Base-by-base conservation (phyloP, 1,139 yeast genomes). In the Suzukiozyma palmioleophila region DNA sequence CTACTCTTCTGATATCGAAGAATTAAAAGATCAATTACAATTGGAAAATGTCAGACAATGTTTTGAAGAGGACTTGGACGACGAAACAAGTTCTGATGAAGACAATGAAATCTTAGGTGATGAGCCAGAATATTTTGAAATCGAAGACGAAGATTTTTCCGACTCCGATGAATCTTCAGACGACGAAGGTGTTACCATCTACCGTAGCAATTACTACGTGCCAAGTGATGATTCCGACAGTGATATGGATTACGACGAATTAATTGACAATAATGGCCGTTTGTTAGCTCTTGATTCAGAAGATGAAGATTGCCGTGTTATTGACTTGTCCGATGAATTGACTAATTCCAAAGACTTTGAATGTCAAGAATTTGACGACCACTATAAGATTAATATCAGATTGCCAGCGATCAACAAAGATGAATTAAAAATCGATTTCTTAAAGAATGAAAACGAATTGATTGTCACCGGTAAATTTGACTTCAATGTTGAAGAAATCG, bases 261-360 rank as follows among this genome's bases (percentile, higher is more conserved):
- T 62, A 41, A 49, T 53, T 39, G 54, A 50, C 9, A 51, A 53
- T 32, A 58, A 55, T 34, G 49, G 48, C n/a, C 46, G 53, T 32
- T 57, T 62, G 42, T 48, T 56, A 31, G 65, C 67, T 35, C 52
- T 59, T 34, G 65, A 64, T 42, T 59, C 63, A 12, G 74, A 67
- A 30, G 67, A 40, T 16, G 53, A 56, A 10, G 68, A 63, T 33
- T 54, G 59, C 41, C 63, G 60, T 39, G 54, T 70, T 26, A 64
- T 70, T 45, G 76, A 71, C 50, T 65, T 70, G 52, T 56, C 70
- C 36, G 63, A 62, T 39, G 77, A 71, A 51, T 64, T 71, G 49
- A 66, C 60, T 43, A 58, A 68, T 52, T 66, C 73, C 39, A 70
- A 68, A 47, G 77, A 71, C 52, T 70, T 73, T 51, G 75, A 70